Evolutionary conservation across 257 asterid genomes (phyloP).

Genomic region (Paulownia fortunei): DNA sequence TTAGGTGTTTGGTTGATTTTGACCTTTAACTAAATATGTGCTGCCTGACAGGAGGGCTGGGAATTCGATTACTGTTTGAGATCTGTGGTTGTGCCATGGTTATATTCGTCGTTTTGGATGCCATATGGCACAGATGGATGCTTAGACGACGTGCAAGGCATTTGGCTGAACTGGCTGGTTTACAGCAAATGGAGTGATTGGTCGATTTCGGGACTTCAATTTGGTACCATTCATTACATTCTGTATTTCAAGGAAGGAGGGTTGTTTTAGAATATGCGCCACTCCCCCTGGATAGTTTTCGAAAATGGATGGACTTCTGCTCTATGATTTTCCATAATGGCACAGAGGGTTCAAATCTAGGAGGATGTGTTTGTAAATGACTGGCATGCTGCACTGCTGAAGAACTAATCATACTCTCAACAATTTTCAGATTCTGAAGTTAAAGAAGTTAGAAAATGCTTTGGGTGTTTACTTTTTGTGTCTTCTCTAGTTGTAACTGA

Average conservation of each 20-base stretch:
- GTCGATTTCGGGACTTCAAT: neutral
- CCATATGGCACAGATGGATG: conserved; percentile 26
- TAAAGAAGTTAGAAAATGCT: neutral
- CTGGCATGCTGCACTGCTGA: no score
- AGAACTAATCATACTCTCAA: no score
- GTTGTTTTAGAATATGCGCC: no score
- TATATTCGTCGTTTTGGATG: conserved; percentile 15
- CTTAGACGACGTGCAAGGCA: neutral
- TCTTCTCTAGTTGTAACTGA: no score
- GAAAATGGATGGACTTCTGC: no score
- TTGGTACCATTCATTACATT: neutral
- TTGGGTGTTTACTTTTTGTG: neutral
- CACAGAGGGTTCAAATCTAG: neutral
- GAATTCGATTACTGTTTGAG: conserved; percentile 27
- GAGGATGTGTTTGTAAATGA: no score
- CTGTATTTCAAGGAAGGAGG: neutral
- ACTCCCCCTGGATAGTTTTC: no score
- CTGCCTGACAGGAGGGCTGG: conserved; percentile 19
- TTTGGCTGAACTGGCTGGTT: neutral
- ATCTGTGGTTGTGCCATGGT: conserved; percentile 26
- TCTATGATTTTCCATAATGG: neutral
- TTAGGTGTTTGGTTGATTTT: neutral
- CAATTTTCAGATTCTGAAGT: no score
- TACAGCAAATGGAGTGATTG: neutral
- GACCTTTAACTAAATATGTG: neutral